A percentile compares a stretch with the other conserved stretches of the same genome.
Conservation (phyloP, 441 rosid species). For the Kokia cookei region DNA sequence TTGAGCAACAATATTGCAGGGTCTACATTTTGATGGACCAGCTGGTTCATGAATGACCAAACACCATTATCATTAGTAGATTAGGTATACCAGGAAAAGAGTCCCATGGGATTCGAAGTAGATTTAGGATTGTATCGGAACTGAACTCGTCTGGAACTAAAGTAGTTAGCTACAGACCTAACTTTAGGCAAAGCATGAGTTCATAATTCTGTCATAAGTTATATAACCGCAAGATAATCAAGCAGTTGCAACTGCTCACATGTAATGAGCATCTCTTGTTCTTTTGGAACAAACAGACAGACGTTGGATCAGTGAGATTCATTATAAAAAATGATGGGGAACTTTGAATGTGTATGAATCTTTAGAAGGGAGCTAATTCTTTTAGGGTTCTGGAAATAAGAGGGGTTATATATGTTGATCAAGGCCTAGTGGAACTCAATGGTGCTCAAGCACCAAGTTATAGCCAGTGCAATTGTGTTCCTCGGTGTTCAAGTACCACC, state of each 20-base stretch:
- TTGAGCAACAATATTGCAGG: neutral
- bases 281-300: neutral
- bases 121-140: neutral
- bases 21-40: neutral
- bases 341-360: no score
- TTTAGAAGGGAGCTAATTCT: no score
- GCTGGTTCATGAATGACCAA: neutral
- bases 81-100: constrained; percentile 4
- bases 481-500: neutral
- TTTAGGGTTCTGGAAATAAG: no score
- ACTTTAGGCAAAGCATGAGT: neutral
- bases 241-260: constrained; percentile 30
- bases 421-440: no score
- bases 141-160: constrained; percentile 8
- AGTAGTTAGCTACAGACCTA: constrained; percentile 5
- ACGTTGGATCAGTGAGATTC: neutral
- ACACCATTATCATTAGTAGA: neutral
- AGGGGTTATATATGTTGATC: no score
- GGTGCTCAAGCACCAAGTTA: neutral
- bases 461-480: neutral
- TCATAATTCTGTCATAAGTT: neutral
- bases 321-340: no score
- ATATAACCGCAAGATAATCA: neutral
- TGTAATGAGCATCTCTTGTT: constrained; percentile 5
- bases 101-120: neutral